Evolutionary conservation across 179 eudicot genomes (phyloP).

Genomic region (Kewa caespitosa): DNA sequence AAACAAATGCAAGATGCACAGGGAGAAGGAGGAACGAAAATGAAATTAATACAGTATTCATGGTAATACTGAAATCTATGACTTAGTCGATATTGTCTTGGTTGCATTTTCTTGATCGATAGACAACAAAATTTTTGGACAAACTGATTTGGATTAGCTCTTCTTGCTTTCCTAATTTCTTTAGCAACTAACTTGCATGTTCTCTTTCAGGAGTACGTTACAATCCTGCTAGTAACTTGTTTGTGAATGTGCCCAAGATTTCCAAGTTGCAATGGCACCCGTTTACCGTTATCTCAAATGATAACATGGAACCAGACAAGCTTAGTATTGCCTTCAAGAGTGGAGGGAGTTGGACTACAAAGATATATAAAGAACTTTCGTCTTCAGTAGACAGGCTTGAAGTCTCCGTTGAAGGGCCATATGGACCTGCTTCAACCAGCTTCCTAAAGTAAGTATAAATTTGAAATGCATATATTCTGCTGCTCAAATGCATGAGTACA

Average conservation of each 20-base stretch:
- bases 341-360: conserved; percentile 68
- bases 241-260: conserved; percentile 52
- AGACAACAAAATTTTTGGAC: too few relatives aligned
- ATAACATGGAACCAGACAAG: conserved; percentile 50
- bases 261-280: conserved; percentile 87
- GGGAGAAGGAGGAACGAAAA: too few relatives aligned
- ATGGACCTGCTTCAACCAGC: conserved; percentile 59
- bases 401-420: conserved; percentile 76
- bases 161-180: neutral
- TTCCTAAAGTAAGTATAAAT: conserved; percentile 52
- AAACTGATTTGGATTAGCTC: too few relatives aligned
- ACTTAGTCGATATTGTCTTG: too few relatives aligned
- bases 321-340: conserved; percentile 54
- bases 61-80: too few relatives aligned
- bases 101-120: too few relatives aligned
- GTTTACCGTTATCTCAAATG: conserved; percentile 63
- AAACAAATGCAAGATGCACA: too few relatives aligned
- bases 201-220: conserved; percentile 32
- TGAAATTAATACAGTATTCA: too few relatives aligned
- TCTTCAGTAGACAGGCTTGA: conserved; percentile 47
- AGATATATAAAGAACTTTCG: conserved; percentile 46
- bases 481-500: neutral
- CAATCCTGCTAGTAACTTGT: conserved; percentile 58
- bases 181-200: neutral
- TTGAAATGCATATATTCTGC: neutral